Base-by-base conservation (phyloP, 768 basidiomycete genomes). In the Kwoniella sp. region DNA sequence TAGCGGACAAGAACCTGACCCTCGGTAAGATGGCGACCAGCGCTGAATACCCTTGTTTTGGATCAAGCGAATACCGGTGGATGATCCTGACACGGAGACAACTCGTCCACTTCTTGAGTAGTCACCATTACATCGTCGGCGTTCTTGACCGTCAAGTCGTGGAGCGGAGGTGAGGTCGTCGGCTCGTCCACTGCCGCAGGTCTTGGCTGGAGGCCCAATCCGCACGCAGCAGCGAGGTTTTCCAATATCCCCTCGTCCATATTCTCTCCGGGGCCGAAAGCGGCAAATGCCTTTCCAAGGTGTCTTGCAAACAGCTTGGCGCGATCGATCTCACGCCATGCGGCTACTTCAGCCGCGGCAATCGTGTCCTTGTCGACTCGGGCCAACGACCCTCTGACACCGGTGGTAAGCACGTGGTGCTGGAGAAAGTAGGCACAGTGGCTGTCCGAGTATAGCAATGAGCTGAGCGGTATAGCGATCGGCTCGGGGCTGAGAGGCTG, bases 401-500 rank as follows among this genome's bases (percentile, higher is more conserved):
- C 29, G 10, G 47, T 40, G 25, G 37, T 26, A 17, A 63, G 34
- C 22, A 69, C 15, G 28, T 69, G 64, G n/a, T 63, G 55, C 8
- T 62, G 20, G 14, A 66, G 67, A 50, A 53, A 66, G 31, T 66
- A 63, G 22, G 60, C 62, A 31, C 56, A 44, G 36, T 63, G 43
- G 8, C 53, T 55, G 38, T 66, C 62, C 25, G 45, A 34, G 40
- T 55, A 42, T 22, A 64, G 6, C 26, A 69, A 44, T 11, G 56
- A 62, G 12, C 50, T 34, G 46, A 69, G 43, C 3, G 67, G 62
- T 38, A 69, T 58, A n/a, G 33, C 20, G 36, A 14, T 31, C 23
- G 28, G 19, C 27, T 28, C 15, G 37, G 46, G 2, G 27, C 8
- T 17, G 29, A 31, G 47, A 26, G 28, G 27, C 5, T 26, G 32